Conservation (phyloP, 2,329 filamentous ascomycete species). For the Aschersonia sp. region DNA sequence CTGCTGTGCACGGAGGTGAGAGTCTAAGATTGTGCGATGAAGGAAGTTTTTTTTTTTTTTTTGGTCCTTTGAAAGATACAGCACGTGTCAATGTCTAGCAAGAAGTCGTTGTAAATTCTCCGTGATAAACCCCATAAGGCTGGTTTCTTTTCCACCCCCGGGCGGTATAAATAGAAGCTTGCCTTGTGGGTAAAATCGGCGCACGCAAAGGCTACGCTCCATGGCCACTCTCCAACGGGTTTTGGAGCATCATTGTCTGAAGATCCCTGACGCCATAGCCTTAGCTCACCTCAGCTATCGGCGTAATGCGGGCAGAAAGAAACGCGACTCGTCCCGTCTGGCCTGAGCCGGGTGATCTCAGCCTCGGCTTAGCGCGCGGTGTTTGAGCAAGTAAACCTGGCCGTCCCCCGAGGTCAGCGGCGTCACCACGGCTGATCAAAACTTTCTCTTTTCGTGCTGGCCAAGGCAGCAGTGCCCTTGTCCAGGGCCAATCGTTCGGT, state of each 20-base stretch:
- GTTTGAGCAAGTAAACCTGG: conserved; percentile 1
- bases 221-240: too few species aligned
- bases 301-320: background rate
- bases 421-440: background rate
- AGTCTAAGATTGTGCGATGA: background rate
- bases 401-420: background rate
- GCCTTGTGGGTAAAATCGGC: too few species aligned
- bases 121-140: background rate
- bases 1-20: background rate
- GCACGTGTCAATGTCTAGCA: too few species aligned
- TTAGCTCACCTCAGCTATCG: background rate
- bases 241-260: background rate
- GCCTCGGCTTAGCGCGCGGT: background rate
- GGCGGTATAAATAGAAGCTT: background rate
- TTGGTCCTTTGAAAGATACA: too few species aligned
- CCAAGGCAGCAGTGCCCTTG: too few species aligned
- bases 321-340: background rate
- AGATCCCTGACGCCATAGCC: background rate
- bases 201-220: too few species aligned
- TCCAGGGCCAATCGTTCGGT: background rate
- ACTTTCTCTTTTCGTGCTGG: background rate
- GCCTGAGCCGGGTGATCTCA: background rate
- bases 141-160: background rate
- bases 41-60: background rate
- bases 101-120: too few species aligned